A percentile compares a stretch with the other conserved stretches of the same genome.
Conservation (phyloP, 2,329 filamentous ascomycete genomes). For the Corinectria fuckeliana region DNA sequence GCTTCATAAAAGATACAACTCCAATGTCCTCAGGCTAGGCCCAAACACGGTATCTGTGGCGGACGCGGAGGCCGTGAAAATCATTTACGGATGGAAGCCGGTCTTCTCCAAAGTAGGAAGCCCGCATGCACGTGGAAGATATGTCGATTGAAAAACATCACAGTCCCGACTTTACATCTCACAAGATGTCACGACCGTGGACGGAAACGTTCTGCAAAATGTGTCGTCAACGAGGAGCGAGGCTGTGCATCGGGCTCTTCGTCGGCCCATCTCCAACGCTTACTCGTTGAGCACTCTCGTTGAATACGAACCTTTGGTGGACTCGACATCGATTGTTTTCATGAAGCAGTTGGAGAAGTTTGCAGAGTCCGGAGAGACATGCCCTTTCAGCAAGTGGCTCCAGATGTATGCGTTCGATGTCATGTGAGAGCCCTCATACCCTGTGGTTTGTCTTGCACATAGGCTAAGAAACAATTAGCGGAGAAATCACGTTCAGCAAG, state of each 20-base stretch:
- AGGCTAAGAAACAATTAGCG: too few species aligned
- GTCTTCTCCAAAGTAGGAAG: slow-evolving; percentile 14
- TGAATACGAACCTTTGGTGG: slow-evolving; percentile 13
- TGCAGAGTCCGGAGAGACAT: background rate
- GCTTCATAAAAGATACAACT: slow-evolving; percentile 17
- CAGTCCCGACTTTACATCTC: too few species aligned
- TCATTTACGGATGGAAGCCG: slow-evolving; percentile 16
- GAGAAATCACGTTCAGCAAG: slow-evolving; percentile 19
- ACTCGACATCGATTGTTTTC: slow-evolving; percentile 13
- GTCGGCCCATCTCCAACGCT: slow-evolving; percentile 16
- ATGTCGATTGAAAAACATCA: too few species aligned
- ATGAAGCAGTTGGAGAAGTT: slow-evolving; percentile 10
- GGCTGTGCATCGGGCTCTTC: too few species aligned
- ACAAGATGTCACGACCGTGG: too few species aligned
- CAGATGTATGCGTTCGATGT: slow-evolving; percentile 33
- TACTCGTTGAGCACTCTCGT: slow-evolving; percentile 20
- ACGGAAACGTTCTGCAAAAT: too few species aligned
- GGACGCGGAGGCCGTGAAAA: slow-evolving; percentile 11
- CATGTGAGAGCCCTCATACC: too few species aligned
- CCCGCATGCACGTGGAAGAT: too few species aligned
- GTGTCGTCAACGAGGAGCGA: too few species aligned
- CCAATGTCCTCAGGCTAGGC: slow-evolving; percentile 15
- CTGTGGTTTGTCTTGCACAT: too few species aligned
- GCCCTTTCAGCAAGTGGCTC: slow-evolving; percentile 24
- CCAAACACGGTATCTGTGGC: slow-evolving; percentile 10